Conservation (phyloP, 192 early-diverging fungal species). For the Chytriomyces hyalinus region DNA sequence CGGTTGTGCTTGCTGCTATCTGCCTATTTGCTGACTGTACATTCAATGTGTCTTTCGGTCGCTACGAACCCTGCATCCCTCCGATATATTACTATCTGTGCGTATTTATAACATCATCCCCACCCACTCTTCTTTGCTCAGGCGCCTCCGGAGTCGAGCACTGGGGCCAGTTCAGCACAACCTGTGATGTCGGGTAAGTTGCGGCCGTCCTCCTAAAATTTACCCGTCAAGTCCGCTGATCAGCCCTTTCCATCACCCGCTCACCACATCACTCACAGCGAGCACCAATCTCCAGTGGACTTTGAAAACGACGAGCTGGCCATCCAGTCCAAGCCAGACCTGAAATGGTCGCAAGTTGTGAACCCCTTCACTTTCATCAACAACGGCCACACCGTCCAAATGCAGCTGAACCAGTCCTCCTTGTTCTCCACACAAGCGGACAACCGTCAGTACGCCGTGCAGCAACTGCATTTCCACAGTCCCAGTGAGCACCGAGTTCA, state of each 20-base stretch:
- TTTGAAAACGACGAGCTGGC: conserved; percentile 33
- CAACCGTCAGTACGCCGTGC: conserved; percentile 45
- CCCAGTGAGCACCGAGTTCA: conserved; percentile 64
- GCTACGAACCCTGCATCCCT: no score
- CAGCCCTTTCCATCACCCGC: background rate
- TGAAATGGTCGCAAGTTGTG: background rate
- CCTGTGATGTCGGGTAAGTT: background rate
- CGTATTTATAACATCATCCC: no score
- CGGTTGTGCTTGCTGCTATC: no score
- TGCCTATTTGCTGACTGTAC: no score
- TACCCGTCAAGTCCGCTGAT: background rate
- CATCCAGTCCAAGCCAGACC: background rate
- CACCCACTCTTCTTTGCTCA: background rate
- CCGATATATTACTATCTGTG: no score
- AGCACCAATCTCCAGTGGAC: conserved; percentile 61
- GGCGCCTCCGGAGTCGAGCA: background rate
- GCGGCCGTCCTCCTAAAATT: background rate
- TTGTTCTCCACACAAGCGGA: conserved; percentile 34
- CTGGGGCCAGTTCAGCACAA: conserved; percentile 4
- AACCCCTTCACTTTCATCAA: conserved; percentile 30
- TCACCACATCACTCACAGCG: background rate
- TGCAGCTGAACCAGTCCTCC: conserved; percentile 1
- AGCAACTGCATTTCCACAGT: conserved; percentile 68
- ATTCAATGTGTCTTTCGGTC: no score
- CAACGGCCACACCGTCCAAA: conserved; percentile 54